Conservation (phyloP, 148 eudicot genomes). For the Dysphania ambrosioides region DNA sequence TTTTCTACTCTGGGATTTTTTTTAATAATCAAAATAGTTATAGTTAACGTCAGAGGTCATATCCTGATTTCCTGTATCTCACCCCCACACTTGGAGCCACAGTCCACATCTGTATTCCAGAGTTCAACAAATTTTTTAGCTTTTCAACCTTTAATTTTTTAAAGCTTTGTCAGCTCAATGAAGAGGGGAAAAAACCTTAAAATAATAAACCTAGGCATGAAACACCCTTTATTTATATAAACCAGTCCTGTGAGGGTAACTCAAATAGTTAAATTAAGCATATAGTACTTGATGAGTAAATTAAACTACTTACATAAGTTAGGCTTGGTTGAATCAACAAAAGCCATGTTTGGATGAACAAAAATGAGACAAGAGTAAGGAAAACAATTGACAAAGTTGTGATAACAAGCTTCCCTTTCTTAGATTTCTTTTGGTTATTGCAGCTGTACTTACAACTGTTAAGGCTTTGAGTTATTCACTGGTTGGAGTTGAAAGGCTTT, state of each 20-base stretch:
- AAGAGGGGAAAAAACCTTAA: too few relatives aligned
- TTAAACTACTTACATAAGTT: slow-evolving; percentile 20
- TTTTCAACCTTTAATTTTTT: too few relatives aligned
- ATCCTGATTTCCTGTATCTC: too few relatives aligned
- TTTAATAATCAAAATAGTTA: too few relatives aligned
- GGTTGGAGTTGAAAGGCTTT: background rate
- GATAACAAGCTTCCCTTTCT: slow-evolving; percentile 30
- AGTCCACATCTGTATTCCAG: slow-evolving; percentile 4
- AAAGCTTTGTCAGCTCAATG: too few relatives aligned
- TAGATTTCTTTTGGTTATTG: background rate
- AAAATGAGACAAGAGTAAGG: slow-evolving; percentile 25
- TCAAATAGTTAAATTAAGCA: too few relatives aligned
- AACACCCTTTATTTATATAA: too few relatives aligned
- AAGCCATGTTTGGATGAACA: slow-evolving; percentile 33
- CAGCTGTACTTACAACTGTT: background rate
- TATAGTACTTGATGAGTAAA: background rate
- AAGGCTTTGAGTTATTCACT: background rate
- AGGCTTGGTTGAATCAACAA: slow-evolving; percentile 12
- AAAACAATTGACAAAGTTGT: slow-evolving; percentile 27
- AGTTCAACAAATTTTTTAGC: slow-evolving; percentile 6
- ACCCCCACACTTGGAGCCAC: too few relatives aligned
- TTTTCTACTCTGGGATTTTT: too few relatives aligned
- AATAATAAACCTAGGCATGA: too few relatives aligned
- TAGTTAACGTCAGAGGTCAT: slow-evolving; percentile 36
- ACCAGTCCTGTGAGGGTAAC: too few relatives aligned